phyloP scores from a whole-genome alignment of 371 early-diverging fungal species.

The Actinomortierella wolfii region DNA sequence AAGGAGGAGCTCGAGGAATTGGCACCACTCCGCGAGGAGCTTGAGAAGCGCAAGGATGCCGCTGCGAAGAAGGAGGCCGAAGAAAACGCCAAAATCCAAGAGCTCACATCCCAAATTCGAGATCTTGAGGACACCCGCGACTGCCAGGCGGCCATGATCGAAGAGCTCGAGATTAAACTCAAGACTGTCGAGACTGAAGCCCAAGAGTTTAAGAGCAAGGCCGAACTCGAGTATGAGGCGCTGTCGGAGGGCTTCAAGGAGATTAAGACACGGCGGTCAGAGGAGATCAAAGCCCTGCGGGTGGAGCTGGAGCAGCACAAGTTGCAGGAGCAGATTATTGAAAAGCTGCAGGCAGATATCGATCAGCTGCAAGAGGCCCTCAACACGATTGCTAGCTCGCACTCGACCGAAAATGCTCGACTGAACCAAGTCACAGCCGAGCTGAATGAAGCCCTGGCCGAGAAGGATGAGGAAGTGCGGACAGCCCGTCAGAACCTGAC shows the following conservation, averaged over 20 bases:
- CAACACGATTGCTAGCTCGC: slow-evolving; percentile 25
- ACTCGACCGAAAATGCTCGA: slow-evolving; percentile 38
- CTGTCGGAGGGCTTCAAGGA: slow-evolving; percentile 43
- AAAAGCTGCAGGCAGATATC: slow-evolving; percentile 37
- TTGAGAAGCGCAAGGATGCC: too few species aligned
- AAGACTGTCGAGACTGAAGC: slow-evolving; percentile 40
- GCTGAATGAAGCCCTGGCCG: slow-evolving; percentile 38
- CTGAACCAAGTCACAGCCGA: slow-evolving; percentile 38
- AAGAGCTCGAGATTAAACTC: slow-evolving; percentile 39
- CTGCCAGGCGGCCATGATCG: slow-evolving; percentile 33
- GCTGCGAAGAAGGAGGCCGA: slow-evolving; percentile 20
- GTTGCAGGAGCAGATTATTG: slow-evolving; percentile 45
- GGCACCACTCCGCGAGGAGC: slow-evolving; percentile 21
- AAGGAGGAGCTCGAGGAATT: slow-evolving; percentile 31
- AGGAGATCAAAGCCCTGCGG: slow-evolving; percentile 36
- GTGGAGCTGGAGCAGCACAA: slow-evolving; percentile 44
- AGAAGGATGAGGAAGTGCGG: slow-evolving; percentile 42
- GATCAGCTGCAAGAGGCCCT: slow-evolving; percentile 31
- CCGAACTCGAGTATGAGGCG: slow-evolving; percentile 36
- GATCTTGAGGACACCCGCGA: slow-evolving; percentile 40
- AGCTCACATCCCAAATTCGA: slow-evolving; percentile 27
- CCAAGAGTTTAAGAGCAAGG: slow-evolving; percentile 44
- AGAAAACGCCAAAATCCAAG: slow-evolving; percentile 29
- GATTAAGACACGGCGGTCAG: slow-evolving; percentile 36
- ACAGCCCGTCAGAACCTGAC: slow-evolving; percentile 44